These are phyloP conservation scores for Starmerella bombi DNA, from an alignment of 805 yeast genomes.

Conservation along the genomic window DNA sequence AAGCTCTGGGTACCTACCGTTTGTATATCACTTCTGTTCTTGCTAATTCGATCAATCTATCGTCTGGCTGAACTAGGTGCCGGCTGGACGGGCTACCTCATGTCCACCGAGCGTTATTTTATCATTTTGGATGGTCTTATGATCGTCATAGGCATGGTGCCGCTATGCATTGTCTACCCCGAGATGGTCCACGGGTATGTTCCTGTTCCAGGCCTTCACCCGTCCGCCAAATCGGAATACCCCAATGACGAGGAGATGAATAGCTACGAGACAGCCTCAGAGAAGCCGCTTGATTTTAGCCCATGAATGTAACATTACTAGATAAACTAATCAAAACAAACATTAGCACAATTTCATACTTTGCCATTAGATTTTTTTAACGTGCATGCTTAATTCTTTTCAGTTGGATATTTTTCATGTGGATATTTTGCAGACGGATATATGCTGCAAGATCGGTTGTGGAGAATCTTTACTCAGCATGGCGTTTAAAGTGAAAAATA, in stretches of 20 bases:
- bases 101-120: conserved; percentile 46
- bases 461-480: too few species aligned
- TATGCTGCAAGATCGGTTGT: too few species aligned
- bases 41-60: conserved; percentile 57
- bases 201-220: conserved; percentile 20
- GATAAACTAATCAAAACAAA: too few species aligned
- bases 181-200: conserved; percentile 40
- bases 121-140: conserved; percentile 49
- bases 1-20: conserved; percentile 22
- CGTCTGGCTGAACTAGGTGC: conserved; percentile 58
- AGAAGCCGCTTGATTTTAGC: too few species aligned
- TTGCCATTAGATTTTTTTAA: too few species aligned
- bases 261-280: too few species aligned
- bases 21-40: conserved; percentile 34
- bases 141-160: conserved; percentile 39
- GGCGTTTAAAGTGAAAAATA: conserved; percentile 18
- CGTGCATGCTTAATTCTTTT: too few species aligned
- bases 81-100: conserved; percentile 59
- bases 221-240: background rate
- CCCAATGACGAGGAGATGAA: background rate
- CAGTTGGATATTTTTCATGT: too few species aligned
- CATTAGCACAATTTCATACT: too few species aligned
- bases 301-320: too few species aligned
- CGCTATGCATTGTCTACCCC: conserved; percentile 48
- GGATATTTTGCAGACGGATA: too few species aligned